Percentiles rank a stretch among this genome's conserved stretches.
These are phyloP conservation scores for Phlyctochytrium planicorne DNA, from an alignment of 192 early-diverging fungal species.

Conservation along the genomic window DNA sequence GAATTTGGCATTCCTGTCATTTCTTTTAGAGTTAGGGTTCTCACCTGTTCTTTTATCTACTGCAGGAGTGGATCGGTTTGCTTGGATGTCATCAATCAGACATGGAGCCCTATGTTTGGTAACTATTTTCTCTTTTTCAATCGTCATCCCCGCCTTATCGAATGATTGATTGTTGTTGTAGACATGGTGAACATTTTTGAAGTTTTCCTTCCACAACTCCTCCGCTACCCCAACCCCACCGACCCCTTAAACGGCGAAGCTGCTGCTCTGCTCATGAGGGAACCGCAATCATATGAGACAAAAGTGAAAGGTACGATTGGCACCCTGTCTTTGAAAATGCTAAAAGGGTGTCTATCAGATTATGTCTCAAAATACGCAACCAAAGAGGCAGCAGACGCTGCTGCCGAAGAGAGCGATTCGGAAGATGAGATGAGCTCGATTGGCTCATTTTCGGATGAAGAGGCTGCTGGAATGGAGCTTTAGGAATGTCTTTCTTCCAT, in stretches of 20 bases:
- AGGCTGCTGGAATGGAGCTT: slow-evolving; percentile 79
- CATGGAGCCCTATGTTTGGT: slow-evolving; percentile 99
- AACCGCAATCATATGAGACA: slow-evolving; percentile 80
- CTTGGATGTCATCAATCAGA: slow-evolving; percentile 99
- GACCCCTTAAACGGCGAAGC: slow-evolving; percentile 99
- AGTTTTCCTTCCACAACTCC: slow-evolving; percentile 94
- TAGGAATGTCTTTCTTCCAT: slow-evolving; percentile 32
- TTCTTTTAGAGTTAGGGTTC: not conserved
- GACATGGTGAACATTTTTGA: slow-evolving; percentile 99
- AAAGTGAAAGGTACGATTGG: slow-evolving; percentile 81
- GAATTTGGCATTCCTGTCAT: not conserved
- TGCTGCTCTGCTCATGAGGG: slow-evolving; percentile 95
- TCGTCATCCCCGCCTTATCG: not conserved
- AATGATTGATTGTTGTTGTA: slow-evolving; percentile 28
- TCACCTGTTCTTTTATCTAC: too few species aligned
- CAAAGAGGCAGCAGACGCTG: slow-evolving; percentile 81
- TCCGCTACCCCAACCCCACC: slow-evolving; percentile 98
- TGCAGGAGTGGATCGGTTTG: slow-evolving; percentile 96
- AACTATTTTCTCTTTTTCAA: slow-evolving; percentile 19
- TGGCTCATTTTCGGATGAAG: slow-evolving; percentile 78
- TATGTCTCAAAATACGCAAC: slow-evolving; percentile 81
- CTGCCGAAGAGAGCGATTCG: slow-evolving; percentile 46
- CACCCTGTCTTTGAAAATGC: not conserved
- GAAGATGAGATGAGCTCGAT: slow-evolving; percentile 81
- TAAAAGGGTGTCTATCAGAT: slow-evolving; percentile 48